Base-by-base conservation (phyloP, 805 yeast genomes). In the Ogataea pignaliae region DNA sequence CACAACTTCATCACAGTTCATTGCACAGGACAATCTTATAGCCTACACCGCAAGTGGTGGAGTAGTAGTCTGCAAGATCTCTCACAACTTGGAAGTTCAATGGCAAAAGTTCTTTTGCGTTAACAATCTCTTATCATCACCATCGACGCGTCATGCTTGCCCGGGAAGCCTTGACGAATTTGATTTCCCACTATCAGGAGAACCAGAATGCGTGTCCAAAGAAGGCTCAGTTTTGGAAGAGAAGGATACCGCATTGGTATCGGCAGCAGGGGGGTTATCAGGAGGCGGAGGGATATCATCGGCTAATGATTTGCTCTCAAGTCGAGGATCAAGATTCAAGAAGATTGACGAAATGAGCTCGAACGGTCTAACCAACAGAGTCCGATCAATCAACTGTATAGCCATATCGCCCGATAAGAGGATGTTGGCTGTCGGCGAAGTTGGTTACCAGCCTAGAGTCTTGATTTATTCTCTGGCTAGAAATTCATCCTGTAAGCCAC, bases 371-470 rank as follows among this genome's bases (percentile, higher is more conserved):
- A 48, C 57, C 10, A 55, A 70, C 40, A 66, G 73, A 43, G 76
- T 80, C 29, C 65, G 83, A 44, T 68, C 77, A 0, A 73, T 81
- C 32, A 72, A 72, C 37, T 78, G 85, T 46, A 56, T 83, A n/a
- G 76, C 81, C 2, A 62, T 83, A 5, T 73, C 87, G 0, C 78
- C 84, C 0, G 75, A 78, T 55, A 70, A 67, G 33, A 68, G 61
- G 37, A 51, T 78, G 4, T 58, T 85, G 21, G 88, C 88, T 0
- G 77, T 83, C 13, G 91, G 91, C 2, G 91, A 85, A 55, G 60
- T 72, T 0, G 90, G 90, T 0, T 81, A 80, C 48, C 78, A 73
- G 50, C 91, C 91, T 1, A 66, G 89, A 15, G 70, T 85, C 2
- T 61, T 82, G 16, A 52, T 83, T 12, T 83, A 73, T 54, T 79